Base-by-base conservation (phyloP, 1,284 basidiomycete genomes). In the Takashimella koratensis region DNA sequence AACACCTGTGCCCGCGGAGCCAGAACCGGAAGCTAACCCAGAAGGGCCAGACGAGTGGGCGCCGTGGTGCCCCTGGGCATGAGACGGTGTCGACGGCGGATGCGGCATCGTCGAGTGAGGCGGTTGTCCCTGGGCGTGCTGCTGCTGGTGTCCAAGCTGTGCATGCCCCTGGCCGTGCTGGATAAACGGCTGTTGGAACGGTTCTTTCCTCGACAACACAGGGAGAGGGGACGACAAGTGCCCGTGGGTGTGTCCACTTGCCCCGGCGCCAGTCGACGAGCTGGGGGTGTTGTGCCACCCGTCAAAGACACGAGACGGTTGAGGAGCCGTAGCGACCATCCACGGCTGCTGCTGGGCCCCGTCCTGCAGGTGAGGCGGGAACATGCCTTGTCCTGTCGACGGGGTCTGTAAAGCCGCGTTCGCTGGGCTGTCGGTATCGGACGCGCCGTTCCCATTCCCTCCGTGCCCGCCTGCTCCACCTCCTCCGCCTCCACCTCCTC, bases 331-430 rank as follows among this genome's bases (percentile, higher is more conserved):
- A n/a, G 50, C 50, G 8, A 13, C 40, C 5, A 48, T 41, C 52
- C 52, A 53, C 42, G 47, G 52, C 25, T 53, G 45, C 36, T 53
- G 26, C n/a, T n/a, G n/a, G n/a, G n/a, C n/a, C n/a, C n/a, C n/a
- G 20, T 40, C 27, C 10, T 43, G 8, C 30, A 16, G 27, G 12
- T 27, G 21, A 10, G 24, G 27, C 2, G 54, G 46, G 39, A 59
- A 56, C 40, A 50, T 49, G 4, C 52, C 36, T n/a, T 53, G 52
- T 22, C 39, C 25, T 4, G 43, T 43, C 3, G 50, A 52, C 5
- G 58, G 58, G 1, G 58, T 60, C 43, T 60, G 58, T 19, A 55
- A 39, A 3, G 52, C 46, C 11, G 58, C 55, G 24, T 60, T 45
- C 24, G 49, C 53, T 4, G 58, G 55, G 6, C 54, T 54, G 3